Base-by-base conservation (phyloP, 495 filamentous ascomycete genomes). In the Hypoxylon trugodes region DNA sequence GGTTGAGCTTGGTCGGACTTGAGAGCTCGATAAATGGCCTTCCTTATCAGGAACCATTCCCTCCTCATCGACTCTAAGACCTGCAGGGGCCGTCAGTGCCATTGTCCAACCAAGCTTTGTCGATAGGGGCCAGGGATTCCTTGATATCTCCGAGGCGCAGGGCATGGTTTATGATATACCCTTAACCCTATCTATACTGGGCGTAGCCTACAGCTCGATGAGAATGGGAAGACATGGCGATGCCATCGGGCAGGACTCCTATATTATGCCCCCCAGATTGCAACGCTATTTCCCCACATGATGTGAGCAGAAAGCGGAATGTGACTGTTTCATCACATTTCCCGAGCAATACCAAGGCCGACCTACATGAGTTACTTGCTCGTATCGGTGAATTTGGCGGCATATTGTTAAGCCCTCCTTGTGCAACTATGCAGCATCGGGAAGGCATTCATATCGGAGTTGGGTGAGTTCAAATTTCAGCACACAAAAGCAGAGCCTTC, bases 111-210 rank as follows among this genome's bases (percentile, higher is more conserved):
- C 54, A 59, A 54, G 21, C 15, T 48, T 37, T 30, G 22, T 18
- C 32, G 28, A 64, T 64, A 33, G 13, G 26, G 21, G 18, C 6
- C 32, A 40, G 26, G 48, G 52, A 22, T 51, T 26, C 6, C 13
- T 37, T 32, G 38, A 57, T 64, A 64, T 58, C 47, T 53, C 60
- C 60, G 60, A 50, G 46, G 24, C 48, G 36, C 55, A 59, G 40
- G 33, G 26, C 41, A 59, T 51, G 19, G 2, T 35, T 30, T 24
- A 16, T 16, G 6, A 6, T 38, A 51, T 21, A 42, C 38, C 12
- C 4, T 15, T 22, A 18, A 32, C 32, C 19, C 58, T 56, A 43
- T 26, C 52, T 57, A 57, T 63, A 45, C 33, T 40, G 28, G 57
- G 51, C 42, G 26, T 33, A 38, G n/a, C 12, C 43, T 12, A 38